Base-by-base conservation (phyloP, 208 protist species). In the Tritrichomonas musculus region DNA sequence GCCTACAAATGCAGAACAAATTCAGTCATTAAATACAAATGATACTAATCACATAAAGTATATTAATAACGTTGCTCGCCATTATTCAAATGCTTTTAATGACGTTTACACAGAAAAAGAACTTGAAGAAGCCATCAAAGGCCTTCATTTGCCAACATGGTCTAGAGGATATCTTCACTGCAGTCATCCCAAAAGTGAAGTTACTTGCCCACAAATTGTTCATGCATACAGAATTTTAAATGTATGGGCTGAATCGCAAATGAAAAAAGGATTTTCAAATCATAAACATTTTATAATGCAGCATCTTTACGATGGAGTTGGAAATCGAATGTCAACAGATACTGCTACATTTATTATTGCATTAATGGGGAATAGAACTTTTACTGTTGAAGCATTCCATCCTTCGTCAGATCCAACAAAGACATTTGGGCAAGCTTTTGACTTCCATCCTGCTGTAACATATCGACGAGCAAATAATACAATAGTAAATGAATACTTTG, bases 251-350 rank as follows among this genome's bases (percentile, higher is more conserved):
- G 41, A 82, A 50, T 82, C 33, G 14, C 33, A 47, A 88, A 36
- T 53, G 25, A 88, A 47, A n/a, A 39, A 25, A 39, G 8, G 8
- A 33, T 88, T 88, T 49, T 1, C 44, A 88, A 47, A 88, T 33
- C 41, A 47, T 0, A 57, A 88, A 3, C 77, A 88, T 60, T 88
- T 88, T 27, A 36, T 88, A 17, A 88, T 57, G 77, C 30, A 82
- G 41, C 77, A 88, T 88, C 47, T 88, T 57, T 88, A 53, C 36
- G 47, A 88, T 88, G 77, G 77, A 9, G 77, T 88, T 20, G 77
- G 77, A 60, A 88, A 88, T 57, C 25, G 77, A 60, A 53, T 88
- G 14, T 53, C 47, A 39, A 88, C 47, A 33, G 77, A 88, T 57
- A 57, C n/a, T 39, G 47, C 77, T 17, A 88, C 47, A 20, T 57